These are phyloP conservation scores for Colletotrichum eleusines DNA, from an alignment of 2,329 filamentous ascomycete species.

Conservation along the genomic window DNA sequence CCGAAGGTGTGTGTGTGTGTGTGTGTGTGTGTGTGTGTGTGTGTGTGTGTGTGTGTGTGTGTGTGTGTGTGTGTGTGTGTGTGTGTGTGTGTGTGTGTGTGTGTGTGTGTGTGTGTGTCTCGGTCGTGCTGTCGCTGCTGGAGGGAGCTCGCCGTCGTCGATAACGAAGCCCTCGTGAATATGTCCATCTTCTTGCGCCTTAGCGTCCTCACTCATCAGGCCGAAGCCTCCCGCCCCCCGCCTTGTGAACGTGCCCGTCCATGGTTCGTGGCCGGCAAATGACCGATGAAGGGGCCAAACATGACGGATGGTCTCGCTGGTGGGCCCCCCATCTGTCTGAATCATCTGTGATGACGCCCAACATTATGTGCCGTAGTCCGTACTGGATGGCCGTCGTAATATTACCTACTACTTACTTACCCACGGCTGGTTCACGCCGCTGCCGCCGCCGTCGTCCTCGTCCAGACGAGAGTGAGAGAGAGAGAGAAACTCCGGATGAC, in stretches of 20 bases:
- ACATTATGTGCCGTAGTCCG: not conserved
- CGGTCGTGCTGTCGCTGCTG: not conserved
- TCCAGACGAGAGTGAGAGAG: not conserved
- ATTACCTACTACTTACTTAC: no score
- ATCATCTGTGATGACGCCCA: not conserved
- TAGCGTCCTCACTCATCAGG: not conserved
- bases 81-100: slow-evolving; percentile 33
- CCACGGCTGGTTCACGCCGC: not conserved
- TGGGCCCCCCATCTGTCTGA: not conserved
- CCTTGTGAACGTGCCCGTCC: slow-evolving; percentile 1
- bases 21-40: not conserved
- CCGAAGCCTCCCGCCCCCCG: not conserved
- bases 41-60: slow-evolving; percentile 23
- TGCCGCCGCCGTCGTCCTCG: not conserved
- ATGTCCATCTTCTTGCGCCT: slow-evolving; percentile 1
- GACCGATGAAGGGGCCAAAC: slow-evolving; percentile 14
- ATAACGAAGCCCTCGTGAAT: not conserved
- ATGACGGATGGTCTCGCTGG: not conserved
- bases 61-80: slow-evolving; percentile 26
- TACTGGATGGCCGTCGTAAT: not conserved
- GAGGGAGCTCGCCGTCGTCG: no score
- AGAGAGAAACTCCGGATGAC: not conserved
- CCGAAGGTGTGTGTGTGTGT: slow-evolving; percentile 11
- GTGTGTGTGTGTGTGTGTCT: slow-evolving; percentile 29
- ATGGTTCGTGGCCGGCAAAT: not conserved